Evolutionary conservation across 805 yeast species (phyloP).

Genomic region (Wickerhamomyces sydowiorum): DNA sequence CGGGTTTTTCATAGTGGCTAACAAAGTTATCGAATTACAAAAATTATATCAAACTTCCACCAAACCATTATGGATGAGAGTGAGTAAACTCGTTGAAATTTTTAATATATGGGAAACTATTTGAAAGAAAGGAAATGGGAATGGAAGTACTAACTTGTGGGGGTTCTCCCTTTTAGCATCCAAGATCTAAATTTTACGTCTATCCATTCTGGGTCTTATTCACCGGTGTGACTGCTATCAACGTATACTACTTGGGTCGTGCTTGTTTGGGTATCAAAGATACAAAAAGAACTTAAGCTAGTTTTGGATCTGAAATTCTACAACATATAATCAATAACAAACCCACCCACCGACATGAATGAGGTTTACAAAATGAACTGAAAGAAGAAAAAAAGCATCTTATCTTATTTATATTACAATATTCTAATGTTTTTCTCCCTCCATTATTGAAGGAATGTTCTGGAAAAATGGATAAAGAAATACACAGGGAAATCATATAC

Average conservation of each 20-base stretch:
- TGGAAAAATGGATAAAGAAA: not conserved
- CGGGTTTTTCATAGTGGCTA: slow-evolving; percentile 26
- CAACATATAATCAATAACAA: no score
- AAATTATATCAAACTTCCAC: slow-evolving; percentile 50
- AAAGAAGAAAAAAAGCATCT: not conserved
- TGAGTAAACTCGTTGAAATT: slow-evolving; percentile 2
- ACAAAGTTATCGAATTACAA: slow-evolving; percentile 50
- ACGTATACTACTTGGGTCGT: slow-evolving; percentile 43
- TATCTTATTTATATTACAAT: not conserved
- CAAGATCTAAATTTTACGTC: slow-evolving; percentile 27
- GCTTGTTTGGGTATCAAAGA: slow-evolving; percentile 67
- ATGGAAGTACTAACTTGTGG: no score
- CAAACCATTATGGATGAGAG: slow-evolving; percentile 54
- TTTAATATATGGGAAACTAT: no score
- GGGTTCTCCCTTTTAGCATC: no score
- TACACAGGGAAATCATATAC: no score
- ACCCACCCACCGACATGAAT: no score
- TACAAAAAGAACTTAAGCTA: slow-evolving; percentile 6
- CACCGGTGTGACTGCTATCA: slow-evolving; percentile 21
- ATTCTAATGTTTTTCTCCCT: not conserved
- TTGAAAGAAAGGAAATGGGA: no score
- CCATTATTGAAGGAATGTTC: not conserved
- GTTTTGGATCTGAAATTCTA: not conserved
- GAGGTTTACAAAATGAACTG: no score
- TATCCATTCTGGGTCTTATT: slow-evolving; percentile 27